These are phyloP conservation scores for Kwoniella pini DNA, from an alignment of 768 basidiomycete species.

Conservation along the genomic window DNA sequence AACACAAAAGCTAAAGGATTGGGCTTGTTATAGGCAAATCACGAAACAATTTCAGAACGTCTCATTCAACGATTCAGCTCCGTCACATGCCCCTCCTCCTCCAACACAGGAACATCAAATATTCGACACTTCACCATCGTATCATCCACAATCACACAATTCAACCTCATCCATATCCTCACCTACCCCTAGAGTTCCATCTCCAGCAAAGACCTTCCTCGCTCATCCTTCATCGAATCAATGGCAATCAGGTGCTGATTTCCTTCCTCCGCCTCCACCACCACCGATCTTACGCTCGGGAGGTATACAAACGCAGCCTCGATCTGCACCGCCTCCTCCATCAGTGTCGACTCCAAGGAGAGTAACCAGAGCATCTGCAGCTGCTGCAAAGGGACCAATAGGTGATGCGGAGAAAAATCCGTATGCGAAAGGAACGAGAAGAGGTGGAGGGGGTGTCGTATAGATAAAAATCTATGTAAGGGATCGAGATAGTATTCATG, in stretches of 20 bases:
- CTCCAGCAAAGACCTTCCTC: slow-evolving; percentile 29
- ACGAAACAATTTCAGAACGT: slow-evolving; percentile 23
- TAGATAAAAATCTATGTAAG: too few relatives aligned
- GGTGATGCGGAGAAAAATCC: slow-evolving; percentile 47
- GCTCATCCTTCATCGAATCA: slow-evolving; percentile 41
- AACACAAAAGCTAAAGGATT: neutral
- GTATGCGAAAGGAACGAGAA: slow-evolving; percentile 36
- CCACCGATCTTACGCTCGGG: slow-evolving; percentile 42
- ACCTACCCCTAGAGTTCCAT: slow-evolving; percentile 3
- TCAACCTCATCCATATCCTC: neutral
- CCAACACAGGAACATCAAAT: neutral
- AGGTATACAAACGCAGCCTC: slow-evolving; percentile 28
- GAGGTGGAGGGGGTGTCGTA: slow-evolving; percentile 44
- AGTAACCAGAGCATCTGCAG: slow-evolving; percentile 40
- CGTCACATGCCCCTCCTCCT: slow-evolving; percentile 8
- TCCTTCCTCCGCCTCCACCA: slow-evolving; percentile 51
- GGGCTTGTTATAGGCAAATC: slow-evolving; percentile 14
- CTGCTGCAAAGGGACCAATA: slow-evolving; percentile 27
- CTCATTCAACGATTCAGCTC: slow-evolving; percentile 4
- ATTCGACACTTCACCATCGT: too few relatives aligned
- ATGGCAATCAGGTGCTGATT: slow-evolving; percentile 47
- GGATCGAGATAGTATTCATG: too few relatives aligned
- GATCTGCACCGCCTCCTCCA: slow-evolving; percentile 17
- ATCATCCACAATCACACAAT: neutral
- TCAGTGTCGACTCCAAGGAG: slow-evolving; percentile 27